These are phyloP conservation scores for Clavispora carvajalis DNA, from an alignment of 805 yeast species.

Conservation along the genomic window DNA sequence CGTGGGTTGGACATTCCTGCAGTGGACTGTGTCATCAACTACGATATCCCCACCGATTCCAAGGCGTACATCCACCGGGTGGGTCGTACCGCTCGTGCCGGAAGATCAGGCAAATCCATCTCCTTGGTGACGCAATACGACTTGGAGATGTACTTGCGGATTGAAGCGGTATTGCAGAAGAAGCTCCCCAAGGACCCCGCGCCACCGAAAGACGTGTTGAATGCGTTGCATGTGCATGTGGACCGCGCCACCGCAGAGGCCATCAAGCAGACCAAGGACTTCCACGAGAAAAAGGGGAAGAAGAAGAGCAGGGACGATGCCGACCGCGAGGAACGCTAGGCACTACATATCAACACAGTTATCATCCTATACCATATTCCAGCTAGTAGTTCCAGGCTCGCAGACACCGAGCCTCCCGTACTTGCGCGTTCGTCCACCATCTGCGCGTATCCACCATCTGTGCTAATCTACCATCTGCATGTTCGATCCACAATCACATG, in stretches of 20 bases:
- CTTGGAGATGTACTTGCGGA: conserved; percentile 78
- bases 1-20: conserved; percentile 83
- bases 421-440: too few relatives aligned
- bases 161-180: conserved; percentile 80
- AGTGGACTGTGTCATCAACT: conserved; percentile 72
- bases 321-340: conserved; percentile 28
- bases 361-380: background rate
- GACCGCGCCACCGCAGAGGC: conserved; percentile 92
- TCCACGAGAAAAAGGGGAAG: conserved; percentile 41
- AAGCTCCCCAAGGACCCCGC: conserved; percentile 76
- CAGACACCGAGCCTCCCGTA: too few relatives aligned
- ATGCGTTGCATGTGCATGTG: conserved; percentile 76
- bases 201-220: conserved; percentile 70
- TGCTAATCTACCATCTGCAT: too few relatives aligned
- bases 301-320: conserved; percentile 36
- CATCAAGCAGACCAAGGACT: conserved; percentile 67
- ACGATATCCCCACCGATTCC: conserved; percentile 79
- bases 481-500: too few relatives aligned
- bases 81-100: conserved; percentile 95
- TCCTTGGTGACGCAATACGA: conserved; percentile 94
- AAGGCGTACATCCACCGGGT: conserved; percentile 84
- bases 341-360: background rate
- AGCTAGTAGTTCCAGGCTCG: background rate
- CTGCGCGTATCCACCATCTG: too few relatives aligned
- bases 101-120: conserved; percentile 80